Evolutionary conservation across 768 basidiomycete genomes (phyloP), one percentile per base, ranked within the genome.

Genomic region (Tephrocybe sp.): DNA sequence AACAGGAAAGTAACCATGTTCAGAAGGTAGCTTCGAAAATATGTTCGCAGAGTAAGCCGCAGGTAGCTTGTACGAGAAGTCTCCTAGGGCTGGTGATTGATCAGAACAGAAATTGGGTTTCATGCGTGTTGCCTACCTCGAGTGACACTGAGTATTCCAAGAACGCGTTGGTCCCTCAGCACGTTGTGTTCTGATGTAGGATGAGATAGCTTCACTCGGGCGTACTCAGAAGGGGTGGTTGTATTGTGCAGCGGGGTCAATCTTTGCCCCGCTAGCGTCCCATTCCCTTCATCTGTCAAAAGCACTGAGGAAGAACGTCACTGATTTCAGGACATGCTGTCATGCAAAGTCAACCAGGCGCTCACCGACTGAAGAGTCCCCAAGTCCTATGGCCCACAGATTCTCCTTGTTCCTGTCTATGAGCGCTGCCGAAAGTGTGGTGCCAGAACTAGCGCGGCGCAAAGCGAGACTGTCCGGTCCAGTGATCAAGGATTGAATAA

Each of bases 11-110:
- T 53, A 37, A 15, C 44, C 43, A 23, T 36, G 39, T 32, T 20
- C 15, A 12, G 54, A 56, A 11, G 30, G 46, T n/a, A 54, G 11
- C 41, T 56, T 55, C 1, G 46, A 45, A 26, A 58, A 51, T 9
- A 53, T 18, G 17, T 48, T 41, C 12, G 34, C 40, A 8, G 51
- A 47, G 21, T 50, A 58, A 7, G 25, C 32, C 0, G 58, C 41
- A 25, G 42, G 55, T 12, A 56, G 25, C 21, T 58, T 58, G 38
- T 45, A 58, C 15, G 41, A 53, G 28, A 53, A 58, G 33, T 58
- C 58, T 17, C 58, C 58, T 9, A 58, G 26, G 14, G 58, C 54
- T 58, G 30, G 6, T 21, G 4, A 18, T 23, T n/a, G 39, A 25
- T 45, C 18, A 41, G 40, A n/a, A 34, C 3, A 28, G 14, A 24